phyloP scores from a whole-genome alignment of 208 protist genomes.

The Angomonas ambiguus region DNA sequence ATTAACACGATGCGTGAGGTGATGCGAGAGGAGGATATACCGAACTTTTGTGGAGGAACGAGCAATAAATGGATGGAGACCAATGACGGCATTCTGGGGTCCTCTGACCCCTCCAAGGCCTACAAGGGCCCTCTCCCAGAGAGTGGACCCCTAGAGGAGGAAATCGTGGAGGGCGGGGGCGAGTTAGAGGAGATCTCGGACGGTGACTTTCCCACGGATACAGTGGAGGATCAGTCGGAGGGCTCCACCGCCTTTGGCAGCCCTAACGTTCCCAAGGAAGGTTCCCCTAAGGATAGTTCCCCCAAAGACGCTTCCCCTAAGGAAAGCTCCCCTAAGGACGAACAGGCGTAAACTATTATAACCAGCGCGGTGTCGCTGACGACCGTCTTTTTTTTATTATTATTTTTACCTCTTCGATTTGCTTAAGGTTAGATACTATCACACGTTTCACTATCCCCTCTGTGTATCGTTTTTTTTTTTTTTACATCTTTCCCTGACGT shows the following conservation, averaged over 20 bases:
- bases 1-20: conserved; percentile 42
- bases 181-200: conserved; percentile 18
- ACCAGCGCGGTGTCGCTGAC: too few species aligned
- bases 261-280: not conserved
- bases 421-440: not conserved
- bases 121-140: conserved; percentile 15
- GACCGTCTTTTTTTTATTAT: not conserved
- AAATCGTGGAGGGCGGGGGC: not conserved
- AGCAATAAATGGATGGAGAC: conserved; percentile 66
- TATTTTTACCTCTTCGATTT: conserved; percentile 5
- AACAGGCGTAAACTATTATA: not conserved
- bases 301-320: too few species aligned
- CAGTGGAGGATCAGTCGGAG: not conserved
- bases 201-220: conserved; percentile 18
- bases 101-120: conserved; percentile 47
- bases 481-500: not conserved
- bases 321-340: not conserved
- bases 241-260: not conserved
- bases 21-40: conserved; percentile 69
- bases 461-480: conserved; percentile 16
- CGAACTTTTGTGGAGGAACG: conserved; percentile 69
- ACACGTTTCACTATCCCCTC: not conserved
- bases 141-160: conserved; percentile 8
- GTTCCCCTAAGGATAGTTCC: not conserved
- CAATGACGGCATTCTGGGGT: conserved; percentile 47